These are phyloP conservation scores for Ogataea angusta DNA, from an alignment of 805 yeast genomes.

Conservation along the genomic window DNA sequence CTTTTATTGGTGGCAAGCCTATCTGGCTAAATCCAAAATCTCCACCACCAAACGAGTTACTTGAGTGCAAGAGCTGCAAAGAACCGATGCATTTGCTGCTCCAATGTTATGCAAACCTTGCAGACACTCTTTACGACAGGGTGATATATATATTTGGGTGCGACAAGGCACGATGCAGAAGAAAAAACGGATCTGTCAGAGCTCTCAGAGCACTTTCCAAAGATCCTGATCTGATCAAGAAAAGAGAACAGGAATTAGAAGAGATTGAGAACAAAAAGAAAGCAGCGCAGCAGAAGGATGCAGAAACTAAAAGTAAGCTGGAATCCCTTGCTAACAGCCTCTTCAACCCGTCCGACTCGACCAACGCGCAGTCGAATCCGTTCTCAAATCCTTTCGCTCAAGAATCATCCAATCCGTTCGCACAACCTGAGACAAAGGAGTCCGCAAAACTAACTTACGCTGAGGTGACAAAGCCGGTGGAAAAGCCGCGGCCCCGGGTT, in stretches of 20 bases:
- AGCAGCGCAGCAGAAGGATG: conserved; percentile 43
- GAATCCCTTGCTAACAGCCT: conserved; percentile 42
- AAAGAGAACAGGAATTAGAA: conserved; percentile 37
- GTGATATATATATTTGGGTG: conserved; percentile 81
- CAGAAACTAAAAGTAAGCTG: conserved; percentile 39
- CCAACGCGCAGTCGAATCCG: conserved; percentile 25
- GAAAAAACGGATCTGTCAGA: conserved; percentile 66
- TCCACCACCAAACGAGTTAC: conserved; percentile 48
- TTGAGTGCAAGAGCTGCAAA: conserved; percentile 66
- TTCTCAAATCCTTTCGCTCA: conserved; percentile 26
- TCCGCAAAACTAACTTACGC: conserved; percentile 19
- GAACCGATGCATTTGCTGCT: conserved; percentile 60
- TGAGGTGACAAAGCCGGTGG: conserved; percentile 14
- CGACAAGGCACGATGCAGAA: conserved; percentile 56
- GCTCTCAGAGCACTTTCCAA: conserved; percentile 74
- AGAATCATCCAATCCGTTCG: conserved; percentile 14
- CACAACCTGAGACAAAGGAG: conserved; percentile 1
- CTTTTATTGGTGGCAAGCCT: conserved; percentile 80
- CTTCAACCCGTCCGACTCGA: conserved; percentile 26
- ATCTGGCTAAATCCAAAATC: conserved; percentile 65
- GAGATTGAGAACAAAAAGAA: conserved; percentile 40
- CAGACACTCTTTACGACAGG: conserved; percentile 70
- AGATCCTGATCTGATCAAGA: conserved; percentile 47
- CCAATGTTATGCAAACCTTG: conserved; percentile 81
- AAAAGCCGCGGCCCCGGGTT: not conserved